Conservation (phyloP, 2,329 filamentous ascomycete species). For the Diaporthe eres region DNA sequence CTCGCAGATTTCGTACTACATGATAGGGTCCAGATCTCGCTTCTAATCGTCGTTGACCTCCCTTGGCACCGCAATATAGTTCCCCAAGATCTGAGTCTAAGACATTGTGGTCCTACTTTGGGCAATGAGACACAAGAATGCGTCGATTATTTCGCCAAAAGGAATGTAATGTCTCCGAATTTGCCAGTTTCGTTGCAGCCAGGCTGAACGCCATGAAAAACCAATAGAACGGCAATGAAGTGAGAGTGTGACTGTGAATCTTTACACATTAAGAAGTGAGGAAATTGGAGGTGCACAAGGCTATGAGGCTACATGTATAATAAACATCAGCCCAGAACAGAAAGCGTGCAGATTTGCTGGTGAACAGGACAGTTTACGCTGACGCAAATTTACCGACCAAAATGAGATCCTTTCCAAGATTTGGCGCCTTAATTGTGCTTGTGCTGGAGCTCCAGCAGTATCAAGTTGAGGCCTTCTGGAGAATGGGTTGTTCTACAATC, state of each 20-base stretch:
- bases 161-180: neutral
- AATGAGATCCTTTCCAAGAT: neutral
- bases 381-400: neutral
- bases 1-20: neutral
- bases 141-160: neutral
- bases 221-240: neutral
- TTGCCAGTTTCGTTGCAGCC: neutral
- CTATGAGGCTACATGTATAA: neutral
- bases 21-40: neutral
- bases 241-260: neutral
- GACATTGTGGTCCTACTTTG: neutral
- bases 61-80: neutral
- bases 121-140: neutral
- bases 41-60: slow-evolving; percentile 7
- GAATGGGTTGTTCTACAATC: slow-evolving; percentile 44
- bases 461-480: neutral
- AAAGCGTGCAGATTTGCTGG: neutral
- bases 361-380: neutral
- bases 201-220: neutral
- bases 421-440: neutral
- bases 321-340: neutral
- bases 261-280: neutral
- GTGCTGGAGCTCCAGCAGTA: neutral
- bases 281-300: neutral
- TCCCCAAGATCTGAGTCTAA: neutral